A percentile compares a stretch with the other conserved stretches of the same genome.
phyloP scores from a whole-genome alignment of 495 filamentous ascomycete species.

The Choiromyces venosus region DNA sequence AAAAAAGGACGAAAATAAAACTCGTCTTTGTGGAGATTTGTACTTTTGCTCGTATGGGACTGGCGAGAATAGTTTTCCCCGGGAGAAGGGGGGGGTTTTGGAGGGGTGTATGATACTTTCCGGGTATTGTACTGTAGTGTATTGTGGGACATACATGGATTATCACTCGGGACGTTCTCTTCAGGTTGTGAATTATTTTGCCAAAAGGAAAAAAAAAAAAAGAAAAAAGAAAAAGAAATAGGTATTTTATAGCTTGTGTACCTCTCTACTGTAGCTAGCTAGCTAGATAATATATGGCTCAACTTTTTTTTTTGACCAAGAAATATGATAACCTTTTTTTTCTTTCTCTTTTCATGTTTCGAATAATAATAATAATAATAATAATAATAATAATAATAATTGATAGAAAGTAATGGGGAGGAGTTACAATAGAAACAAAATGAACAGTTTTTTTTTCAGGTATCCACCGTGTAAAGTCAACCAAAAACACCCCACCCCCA shows the following conservation, averaged over 20 bases:
- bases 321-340: conserved; percentile 13
- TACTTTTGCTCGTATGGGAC: too few relatives aligned
- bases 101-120: too few relatives aligned
- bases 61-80: too few relatives aligned
- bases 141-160: background rate
- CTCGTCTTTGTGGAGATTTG: too few relatives aligned
- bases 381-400: too few relatives aligned
- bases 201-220: background rate
- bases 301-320: background rate
- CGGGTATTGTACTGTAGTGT: background rate
- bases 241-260: too few relatives aligned
- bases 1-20: too few relatives aligned
- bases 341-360: background rate
- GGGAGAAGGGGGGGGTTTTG: too few relatives aligned
- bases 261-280: conserved; percentile 1
- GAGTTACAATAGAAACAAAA: background rate
- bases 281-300: too few relatives aligned
- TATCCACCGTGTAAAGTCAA: background rate
- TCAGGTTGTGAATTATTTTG: background rate
- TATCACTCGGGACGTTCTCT: background rate
- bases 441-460: too few relatives aligned
- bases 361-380: too few relatives aligned
- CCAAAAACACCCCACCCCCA: too few relatives aligned
- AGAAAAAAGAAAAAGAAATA: conserved; percentile 7
- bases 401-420: background rate